phyloP scores from a whole-genome alignment of 192 early-diverging fungal genomes.

The Fimicolochytrium jonesii region DNA sequence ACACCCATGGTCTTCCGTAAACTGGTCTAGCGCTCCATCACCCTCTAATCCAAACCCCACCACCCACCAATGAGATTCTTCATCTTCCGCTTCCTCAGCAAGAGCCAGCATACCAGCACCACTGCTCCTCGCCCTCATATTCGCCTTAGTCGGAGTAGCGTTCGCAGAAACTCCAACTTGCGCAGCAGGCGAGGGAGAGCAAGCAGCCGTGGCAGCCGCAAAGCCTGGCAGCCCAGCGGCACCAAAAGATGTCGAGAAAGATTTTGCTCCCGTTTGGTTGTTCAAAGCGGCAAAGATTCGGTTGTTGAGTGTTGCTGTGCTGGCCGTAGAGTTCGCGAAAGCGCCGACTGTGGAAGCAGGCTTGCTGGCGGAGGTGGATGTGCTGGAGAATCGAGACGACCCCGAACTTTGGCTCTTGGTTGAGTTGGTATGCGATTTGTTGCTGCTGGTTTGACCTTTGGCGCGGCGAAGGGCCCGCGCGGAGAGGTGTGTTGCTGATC shows the following conservation, averaged over 20 bases:
- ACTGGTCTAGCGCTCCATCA: no score
- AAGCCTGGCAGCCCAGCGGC: no score
- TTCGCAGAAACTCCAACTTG: no score
- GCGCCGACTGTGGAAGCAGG: background rate
- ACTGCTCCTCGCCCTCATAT: background rate
- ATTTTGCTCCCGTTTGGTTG: no score
- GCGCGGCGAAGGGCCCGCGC: conserved; percentile 12
- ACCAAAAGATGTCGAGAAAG: no score
- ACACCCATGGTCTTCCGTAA: no score
- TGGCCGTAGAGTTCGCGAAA: background rate
- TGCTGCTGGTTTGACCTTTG: no score
- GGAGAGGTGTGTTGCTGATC: conserved; percentile 15
- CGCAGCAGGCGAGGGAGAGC: no score
- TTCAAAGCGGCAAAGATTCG: conserved; percentile 9
- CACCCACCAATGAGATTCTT: conserved; percentile 19
- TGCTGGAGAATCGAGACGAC: background rate
- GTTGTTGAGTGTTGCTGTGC: background rate
- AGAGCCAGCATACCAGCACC: background rate
- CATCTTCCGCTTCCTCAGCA: conserved; percentile 9
- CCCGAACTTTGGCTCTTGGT: background rate
- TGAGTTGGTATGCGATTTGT: no score
- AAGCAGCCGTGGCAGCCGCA: no score
- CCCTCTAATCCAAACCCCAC: no score
- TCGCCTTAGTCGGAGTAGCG: no score
- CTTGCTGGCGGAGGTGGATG: background rate